These are phyloP conservation scores for Piloderma croceum DNA, from an alignment of 768 basidiomycete species.

Conservation along the genomic window DNA sequence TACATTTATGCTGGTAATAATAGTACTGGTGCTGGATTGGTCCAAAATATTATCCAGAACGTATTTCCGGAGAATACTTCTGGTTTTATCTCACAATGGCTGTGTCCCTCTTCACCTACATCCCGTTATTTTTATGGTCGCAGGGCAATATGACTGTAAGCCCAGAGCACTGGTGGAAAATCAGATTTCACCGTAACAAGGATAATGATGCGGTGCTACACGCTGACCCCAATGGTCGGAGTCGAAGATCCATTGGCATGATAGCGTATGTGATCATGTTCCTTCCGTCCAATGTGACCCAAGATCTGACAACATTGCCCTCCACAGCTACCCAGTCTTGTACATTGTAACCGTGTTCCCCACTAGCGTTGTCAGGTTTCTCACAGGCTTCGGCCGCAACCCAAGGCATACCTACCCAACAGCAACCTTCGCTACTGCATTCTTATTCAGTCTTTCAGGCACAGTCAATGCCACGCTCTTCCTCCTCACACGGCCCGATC, in stretches of 20 bases:
- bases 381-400: constrained; percentile 17
- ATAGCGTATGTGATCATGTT: constrained; percentile 24
- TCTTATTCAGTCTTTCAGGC: constrained; percentile 35
- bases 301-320: not conserved
- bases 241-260: constrained; percentile 21
- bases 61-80: constrained; percentile 38
- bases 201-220: constrained; percentile 8
- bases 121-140: constrained; percentile 33
- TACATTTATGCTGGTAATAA: constrained; percentile 1
- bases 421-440: constrained; percentile 28
- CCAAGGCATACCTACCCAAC: constrained; percentile 19
- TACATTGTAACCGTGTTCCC: constrained; percentile 36
- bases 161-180: constrained; percentile 30
- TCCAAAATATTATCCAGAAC: constrained; percentile 20
- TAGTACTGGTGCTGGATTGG: constrained; percentile 44
- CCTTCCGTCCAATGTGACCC: not conserved
- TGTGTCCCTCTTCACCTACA: constrained; percentile 29
- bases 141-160: constrained; percentile 29
- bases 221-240: constrained; percentile 6
- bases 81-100: constrained; percentile 41
- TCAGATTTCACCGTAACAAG: constrained; percentile 18
- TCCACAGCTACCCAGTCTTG: constrained; percentile 32
- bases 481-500: constrained; percentile 29
- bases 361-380: constrained; percentile 36
- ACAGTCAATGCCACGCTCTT: constrained; percentile 36